These are phyloP conservation scores for Lipomyces orientalis DNA, from an alignment of 805 yeast species.

Conservation along the genomic window DNA sequence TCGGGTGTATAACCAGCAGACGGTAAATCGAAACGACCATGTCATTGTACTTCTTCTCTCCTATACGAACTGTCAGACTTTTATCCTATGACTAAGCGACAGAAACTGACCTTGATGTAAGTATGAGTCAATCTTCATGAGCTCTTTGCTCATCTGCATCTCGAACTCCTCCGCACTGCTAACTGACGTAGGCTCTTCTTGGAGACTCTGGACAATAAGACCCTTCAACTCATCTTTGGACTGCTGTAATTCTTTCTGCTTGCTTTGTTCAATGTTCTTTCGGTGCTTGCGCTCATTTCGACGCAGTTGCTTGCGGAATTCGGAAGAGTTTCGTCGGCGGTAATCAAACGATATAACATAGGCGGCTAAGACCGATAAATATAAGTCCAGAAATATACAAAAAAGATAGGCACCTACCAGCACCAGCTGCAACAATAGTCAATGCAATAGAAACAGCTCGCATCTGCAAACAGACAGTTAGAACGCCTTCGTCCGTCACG, in stretches of 20 bases:
- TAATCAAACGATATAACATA: slow-evolving; percentile 92
- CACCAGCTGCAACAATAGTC: slow-evolving; percentile 20
- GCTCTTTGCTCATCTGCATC: slow-evolving; percentile 25
- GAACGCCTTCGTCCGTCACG: not conserved
- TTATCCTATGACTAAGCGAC: not conserved
- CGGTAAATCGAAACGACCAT: slow-evolving; percentile 34
- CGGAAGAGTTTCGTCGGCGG: slow-evolving; percentile 79
- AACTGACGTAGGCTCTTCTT: slow-evolving; percentile 59
- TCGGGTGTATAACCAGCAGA: slow-evolving; percentile 31
- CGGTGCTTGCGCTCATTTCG: slow-evolving; percentile 64
- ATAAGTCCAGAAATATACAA: not conserved
- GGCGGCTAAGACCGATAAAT: slow-evolving; percentile 39
- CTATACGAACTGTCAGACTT: slow-evolving; percentile 8
- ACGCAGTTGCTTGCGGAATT: slow-evolving; percentile 78
- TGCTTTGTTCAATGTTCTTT: slow-evolving; percentile 52
- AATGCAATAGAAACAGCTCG: slow-evolving; percentile 16
- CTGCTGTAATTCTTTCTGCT: slow-evolving; percentile 62
- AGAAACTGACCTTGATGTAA: slow-evolving; percentile 23
- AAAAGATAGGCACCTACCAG: slow-evolving; percentile 14
- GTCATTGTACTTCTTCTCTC: slow-evolving; percentile 22
- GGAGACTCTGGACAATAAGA: slow-evolving; percentile 67
- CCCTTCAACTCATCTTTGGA: slow-evolving; percentile 61
- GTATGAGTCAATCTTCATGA: slow-evolving; percentile 30
- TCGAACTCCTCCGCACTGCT: slow-evolving; percentile 30
- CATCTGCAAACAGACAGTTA: slow-evolving; percentile 11